Evolutionary conservation across 1,139 yeast species (phyloP).

Genomic region (Insectozyma bohioensis): DNA sequence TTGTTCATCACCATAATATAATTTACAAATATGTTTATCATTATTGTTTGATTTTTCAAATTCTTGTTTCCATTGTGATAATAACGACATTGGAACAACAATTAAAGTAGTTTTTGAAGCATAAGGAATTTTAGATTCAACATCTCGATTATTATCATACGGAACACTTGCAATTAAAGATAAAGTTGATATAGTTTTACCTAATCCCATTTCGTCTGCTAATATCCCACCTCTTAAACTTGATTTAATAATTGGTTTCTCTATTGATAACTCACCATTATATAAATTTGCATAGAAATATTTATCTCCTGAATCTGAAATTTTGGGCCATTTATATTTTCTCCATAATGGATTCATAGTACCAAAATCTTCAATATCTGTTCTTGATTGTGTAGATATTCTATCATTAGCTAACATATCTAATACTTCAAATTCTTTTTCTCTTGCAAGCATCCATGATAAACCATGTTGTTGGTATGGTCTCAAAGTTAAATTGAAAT

Average conservation of each 20-base stretch:
- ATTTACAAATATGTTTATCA: constrained; percentile 41
- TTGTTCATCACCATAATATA: constrained; percentile 74
- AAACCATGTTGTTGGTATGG: constrained; percentile 79
- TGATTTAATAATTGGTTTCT: constrained; percentile 62
- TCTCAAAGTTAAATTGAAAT: constrained; percentile 59
- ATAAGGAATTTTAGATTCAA: constrained; percentile 31
- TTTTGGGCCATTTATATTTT: constrained; percentile 63
- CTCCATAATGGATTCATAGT: constrained; percentile 87
- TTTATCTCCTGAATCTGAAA: constrained; percentile 12
- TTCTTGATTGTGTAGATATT: constrained; percentile 30
- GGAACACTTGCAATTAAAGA: constrained; percentile 71
- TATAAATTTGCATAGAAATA: constrained; percentile 78
- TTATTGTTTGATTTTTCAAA: constrained; percentile 59
- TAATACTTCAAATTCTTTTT: constrained; percentile 49
- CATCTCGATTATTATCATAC: constrained; percentile 28
- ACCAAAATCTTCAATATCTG: constrained; percentile 33
- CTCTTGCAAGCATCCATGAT: constrained; percentile 78
- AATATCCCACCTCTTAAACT: constrained; percentile 78
- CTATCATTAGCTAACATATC: constrained; percentile 22
- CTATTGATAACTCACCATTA: constrained; percentile 74
- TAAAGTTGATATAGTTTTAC: constrained; percentile 84
- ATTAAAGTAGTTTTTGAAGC: constrained; percentile 76
- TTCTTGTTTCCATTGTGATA: constrained; percentile 90
- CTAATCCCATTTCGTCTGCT: constrained; percentile 98
- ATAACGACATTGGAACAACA: constrained; percentile 86